Evolutionary conservation across 371 early-diverging fungal genomes (phyloP).

Genomic region (Mucor irregularis): DNA sequence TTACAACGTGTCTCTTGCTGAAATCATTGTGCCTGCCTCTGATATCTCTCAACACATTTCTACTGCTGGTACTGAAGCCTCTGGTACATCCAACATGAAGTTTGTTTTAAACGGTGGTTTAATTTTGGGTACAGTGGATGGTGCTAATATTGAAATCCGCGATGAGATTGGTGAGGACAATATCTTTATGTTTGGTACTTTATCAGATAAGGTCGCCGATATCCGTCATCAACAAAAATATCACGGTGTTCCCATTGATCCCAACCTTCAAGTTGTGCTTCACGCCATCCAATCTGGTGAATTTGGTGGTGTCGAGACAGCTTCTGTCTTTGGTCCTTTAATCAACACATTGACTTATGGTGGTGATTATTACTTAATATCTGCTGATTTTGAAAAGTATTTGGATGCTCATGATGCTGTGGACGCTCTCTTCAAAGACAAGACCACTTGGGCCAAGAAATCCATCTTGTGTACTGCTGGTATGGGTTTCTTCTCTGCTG

Average conservation of each 20-base stretch:
- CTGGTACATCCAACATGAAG: constrained; percentile 97
- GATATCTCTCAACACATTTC: constrained; percentile 93
- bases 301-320: constrained; percentile 84
- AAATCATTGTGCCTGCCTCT: constrained; percentile 88
- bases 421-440: constrained; percentile 78
- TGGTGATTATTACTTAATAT: constrained; percentile 86
- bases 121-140: constrained; percentile 86
- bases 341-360: constrained; percentile 78
- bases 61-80: constrained; percentile 97
- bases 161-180: constrained; percentile 93
- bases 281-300: constrained; percentile 70
- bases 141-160: constrained; percentile 93
- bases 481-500: constrained; percentile 91
- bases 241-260: constrained; percentile 70
- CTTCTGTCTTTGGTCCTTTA: constrained; percentile 70
- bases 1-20: constrained; percentile 92
- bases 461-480: constrained; percentile 85
- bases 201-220: constrained; percentile 88
- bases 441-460: constrained; percentile 76
- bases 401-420: constrained; percentile 73
- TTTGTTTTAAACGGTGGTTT: constrained; percentile 95
- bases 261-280: constrained; percentile 74
- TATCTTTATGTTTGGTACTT: constrained; percentile 89
- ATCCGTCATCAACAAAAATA: constrained; percentile 83
- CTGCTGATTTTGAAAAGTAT: constrained; percentile 85